Percentiles rank a stretch among this genome's conserved stretches.
Conservation (phyloP, 139 green algal genomes). For the Tetradesmus obliquus region DNA sequence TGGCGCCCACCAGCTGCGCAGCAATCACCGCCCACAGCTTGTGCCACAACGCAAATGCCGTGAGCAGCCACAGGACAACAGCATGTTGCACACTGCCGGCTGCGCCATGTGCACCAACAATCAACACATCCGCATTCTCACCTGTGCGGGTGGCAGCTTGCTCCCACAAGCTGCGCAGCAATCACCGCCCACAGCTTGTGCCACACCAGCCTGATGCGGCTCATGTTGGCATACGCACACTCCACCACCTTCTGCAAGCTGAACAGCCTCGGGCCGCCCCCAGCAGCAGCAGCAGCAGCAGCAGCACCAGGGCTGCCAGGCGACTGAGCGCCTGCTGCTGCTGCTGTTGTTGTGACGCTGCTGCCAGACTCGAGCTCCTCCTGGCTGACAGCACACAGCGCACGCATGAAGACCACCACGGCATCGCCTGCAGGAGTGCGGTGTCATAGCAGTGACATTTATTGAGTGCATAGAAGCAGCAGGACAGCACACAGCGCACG, state of each 20-base stretch:
- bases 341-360: constrained; percentile 2
- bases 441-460: too few relatives aligned
- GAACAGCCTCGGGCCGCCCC: constrained; percentile 64
- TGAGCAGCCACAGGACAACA: neutral
- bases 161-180: constrained; percentile 84
- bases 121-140: neutral
- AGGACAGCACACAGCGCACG: constrained; percentile 77
- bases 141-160: constrained; percentile 77
- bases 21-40: constrained; percentile 87
- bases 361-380: constrained; percentile 81
- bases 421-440: constrained; percentile 66
- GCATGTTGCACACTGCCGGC: neutral
- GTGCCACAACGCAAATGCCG: constrained; percentile 71
- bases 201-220: constrained; percentile 91
- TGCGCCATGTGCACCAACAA: neutral
- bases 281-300: constrained; percentile 18
- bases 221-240: constrained; percentile 85
- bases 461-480: neutral
- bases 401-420: constrained; percentile 94
- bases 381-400: constrained; percentile 84
- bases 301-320: neutral
- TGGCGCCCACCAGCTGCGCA: constrained; percentile 85
- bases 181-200: constrained; percentile 87
- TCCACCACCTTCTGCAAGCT: constrained; percentile 83
- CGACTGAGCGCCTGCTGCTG: neutral